Evolutionary conservation across 1,284 basidiomycete genomes (phyloP).

Genomic region (Mycena sp.): DNA sequence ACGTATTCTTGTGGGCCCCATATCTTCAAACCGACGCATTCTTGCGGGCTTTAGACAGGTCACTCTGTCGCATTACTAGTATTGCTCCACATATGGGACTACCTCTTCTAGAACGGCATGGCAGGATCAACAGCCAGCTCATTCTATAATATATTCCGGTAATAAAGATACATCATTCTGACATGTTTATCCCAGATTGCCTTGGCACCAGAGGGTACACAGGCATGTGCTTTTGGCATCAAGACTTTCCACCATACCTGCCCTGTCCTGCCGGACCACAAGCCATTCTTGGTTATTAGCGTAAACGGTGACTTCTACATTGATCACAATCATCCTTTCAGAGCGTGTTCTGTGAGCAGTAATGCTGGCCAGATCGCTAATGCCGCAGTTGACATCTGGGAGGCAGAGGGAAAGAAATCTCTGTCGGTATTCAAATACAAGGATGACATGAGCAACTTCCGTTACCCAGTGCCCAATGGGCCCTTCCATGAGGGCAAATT

Average conservation of each 20-base stretch:
- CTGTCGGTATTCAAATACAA: constrained; percentile 35
- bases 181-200: too few relatives aligned
- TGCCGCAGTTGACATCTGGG: constrained; percentile 35
- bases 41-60: neutral
- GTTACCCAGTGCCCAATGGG: neutral
- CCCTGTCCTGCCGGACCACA: constrained; percentile 36
- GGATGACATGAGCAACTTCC: constrained; percentile 35
- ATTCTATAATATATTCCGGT: too few relatives aligned
- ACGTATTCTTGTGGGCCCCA: too few relatives aligned
- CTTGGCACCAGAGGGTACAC: constrained; percentile 34
- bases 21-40: neutral
- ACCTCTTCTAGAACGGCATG: too few relatives aligned
- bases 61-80: neutral
- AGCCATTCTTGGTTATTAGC: constrained; percentile 33
- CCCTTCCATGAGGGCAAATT: neutral
- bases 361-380: constrained; percentile 38
- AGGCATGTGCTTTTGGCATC: too few relatives aligned
- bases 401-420: neutral
- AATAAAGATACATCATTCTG: too few relatives aligned
- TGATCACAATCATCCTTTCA: too few relatives aligned
- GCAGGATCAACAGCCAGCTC: too few relatives aligned
- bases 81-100: neutral
- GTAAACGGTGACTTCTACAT: too few relatives aligned
- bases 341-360: constrained; percentile 31
- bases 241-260: constrained; percentile 38